Evolutionary conservation across 148 eudicot genomes (phyloP), one percentile per base, ranked within the genome.

Genomic region (Rhododendron ferrugineum): DNA sequence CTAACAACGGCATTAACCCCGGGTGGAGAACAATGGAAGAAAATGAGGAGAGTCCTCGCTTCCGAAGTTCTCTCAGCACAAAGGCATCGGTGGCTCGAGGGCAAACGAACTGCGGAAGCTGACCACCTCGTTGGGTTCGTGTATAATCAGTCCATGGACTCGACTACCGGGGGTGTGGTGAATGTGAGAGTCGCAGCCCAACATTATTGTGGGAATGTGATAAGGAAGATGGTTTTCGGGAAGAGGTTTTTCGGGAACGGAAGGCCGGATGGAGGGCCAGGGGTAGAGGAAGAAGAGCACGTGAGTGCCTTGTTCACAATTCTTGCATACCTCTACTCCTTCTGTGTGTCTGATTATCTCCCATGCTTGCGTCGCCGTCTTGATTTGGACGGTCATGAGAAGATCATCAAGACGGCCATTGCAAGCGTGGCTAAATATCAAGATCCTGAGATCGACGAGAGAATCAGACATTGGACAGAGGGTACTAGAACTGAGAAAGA

Each of bases 11-110:
- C 46, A 3, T 10, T 82, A 4, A 18, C 72, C 6, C 87, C 87
- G 13, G 0, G 23, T 0, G 89, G 87, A 42, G 85, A 88, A 5
- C 89, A 88, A 40, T 88, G 85, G 87, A 85, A 62, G 83, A 88
- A 85, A 49, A 85, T 88, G 88, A 85, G 80, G 77, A 85, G 74
- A 79, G 72, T 85, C 62, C 47, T 88, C 14, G 3, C 70, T 66
- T 49, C 82, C 0, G 77, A 86, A 3, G 28, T 86, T 22, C 78
- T 86, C 30, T 76, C 85, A 30, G 7, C 88, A 28, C 7, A 44
- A 2, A 82, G 34, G 44, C 83, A 77, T 36, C 54, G 68, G 8
- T 86, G 85, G 88, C 85, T 83, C 10, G 77, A 77, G 18, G n/a
- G 36, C 2, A 86, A 83, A 36, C 32, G 88, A 76, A 46, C 13